Percentiles rank a stretch among this genome's conserved stretches.
Conservation (phyloP, 1,284 basidiomycete genomes). For the Cryptococcus wingfieldii region DNA sequence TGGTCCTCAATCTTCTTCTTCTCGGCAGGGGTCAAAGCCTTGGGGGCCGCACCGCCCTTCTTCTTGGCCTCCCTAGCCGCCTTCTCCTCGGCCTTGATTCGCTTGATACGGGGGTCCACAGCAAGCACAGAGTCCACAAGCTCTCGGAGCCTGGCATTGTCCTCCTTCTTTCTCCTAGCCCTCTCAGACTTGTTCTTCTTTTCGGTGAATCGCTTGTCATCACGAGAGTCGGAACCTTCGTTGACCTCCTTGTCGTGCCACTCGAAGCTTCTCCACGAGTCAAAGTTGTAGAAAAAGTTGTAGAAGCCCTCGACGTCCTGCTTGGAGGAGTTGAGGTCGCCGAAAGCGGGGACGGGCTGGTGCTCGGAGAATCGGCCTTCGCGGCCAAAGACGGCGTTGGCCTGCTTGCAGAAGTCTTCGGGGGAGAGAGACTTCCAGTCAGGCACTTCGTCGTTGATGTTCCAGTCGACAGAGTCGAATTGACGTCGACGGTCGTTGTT, state of each 20-base stretch:
- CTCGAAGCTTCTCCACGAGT: slow-evolving; percentile 97
- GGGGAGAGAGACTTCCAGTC: slow-evolving; percentile 55
- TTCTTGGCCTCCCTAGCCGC: slow-evolving; percentile 92
- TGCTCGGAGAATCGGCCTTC: slow-evolving; percentile 86
- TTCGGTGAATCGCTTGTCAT: slow-evolving; percentile 97
- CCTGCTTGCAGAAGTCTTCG: slow-evolving; percentile 54
- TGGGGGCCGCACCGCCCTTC: slow-evolving; percentile 55
- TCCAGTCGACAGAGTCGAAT: slow-evolving; percentile 94
- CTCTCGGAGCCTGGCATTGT: slow-evolving; percentile 81
- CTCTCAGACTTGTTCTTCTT: slow-evolving; percentile 99
- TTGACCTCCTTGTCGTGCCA: slow-evolving; percentile 98
- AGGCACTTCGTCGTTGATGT: slow-evolving; percentile 73
- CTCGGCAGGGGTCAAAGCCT: slow-evolving; percentile 61
- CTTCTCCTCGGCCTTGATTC: slow-evolving; percentile 96
- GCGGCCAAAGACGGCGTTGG: slow-evolving; percentile 77
- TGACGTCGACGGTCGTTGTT: slow-evolving; percentile 84
- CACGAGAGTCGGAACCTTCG: slow-evolving; percentile 94
- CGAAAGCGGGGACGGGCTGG: slow-evolving; percentile 81
- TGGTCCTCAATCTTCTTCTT: slow-evolving; percentile 69
- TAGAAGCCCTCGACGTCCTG: slow-evolving; percentile 88
- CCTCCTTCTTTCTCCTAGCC: slow-evolving; percentile 94
- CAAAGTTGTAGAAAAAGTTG: slow-evolving; percentile 99
- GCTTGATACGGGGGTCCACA: slow-evolving; percentile 91
- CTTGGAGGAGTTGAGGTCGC: slow-evolving; percentile 68
- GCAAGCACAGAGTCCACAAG: slow-evolving; percentile 84